Percentiles rank a stretch among this genome's conserved stretches.
Conservation (phyloP, 2,329 filamentous ascomycete genomes). For the Xylariaceae sp. region DNA sequence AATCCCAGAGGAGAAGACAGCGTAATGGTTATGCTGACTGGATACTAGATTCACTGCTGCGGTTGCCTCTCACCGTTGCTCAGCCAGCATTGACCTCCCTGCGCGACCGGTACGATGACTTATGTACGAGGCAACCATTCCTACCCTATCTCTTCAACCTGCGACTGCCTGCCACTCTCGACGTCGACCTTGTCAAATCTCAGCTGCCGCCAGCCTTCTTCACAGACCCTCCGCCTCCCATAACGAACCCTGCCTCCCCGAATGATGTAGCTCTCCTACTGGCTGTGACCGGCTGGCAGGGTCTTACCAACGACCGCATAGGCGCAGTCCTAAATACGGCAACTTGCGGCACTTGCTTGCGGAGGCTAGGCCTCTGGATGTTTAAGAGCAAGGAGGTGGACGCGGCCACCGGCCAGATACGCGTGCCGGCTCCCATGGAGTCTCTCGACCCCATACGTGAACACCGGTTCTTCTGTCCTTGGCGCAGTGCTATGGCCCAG, state of each 20-base stretch:
- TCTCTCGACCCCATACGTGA: slow-evolving; percentile 66
- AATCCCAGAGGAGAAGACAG: not conserved
- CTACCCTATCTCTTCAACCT: slow-evolving; percentile 61
- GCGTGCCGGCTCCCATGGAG: slow-evolving; percentile 60
- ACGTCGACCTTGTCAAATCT: slow-evolving; percentile 46
- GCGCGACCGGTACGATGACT: slow-evolving; percentile 61
- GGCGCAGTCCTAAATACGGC: slow-evolving; percentile 67
- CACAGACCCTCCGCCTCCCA: slow-evolving; percentile 36
- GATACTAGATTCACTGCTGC: slow-evolving; percentile 53
- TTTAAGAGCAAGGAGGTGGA: slow-evolving; percentile 73
- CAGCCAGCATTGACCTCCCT: slow-evolving; percentile 55
- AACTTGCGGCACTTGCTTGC: slow-evolving; percentile 80
- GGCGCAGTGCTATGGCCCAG: slow-evolving; percentile 64
- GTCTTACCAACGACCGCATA: slow-evolving; percentile 51
- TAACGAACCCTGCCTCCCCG: slow-evolving; percentile 32
- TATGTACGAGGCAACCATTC: slow-evolving; percentile 50
- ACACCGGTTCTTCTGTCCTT: slow-evolving; percentile 81
- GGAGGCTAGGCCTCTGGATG: slow-evolving; percentile 89
- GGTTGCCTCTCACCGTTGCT: slow-evolving; percentile 60
- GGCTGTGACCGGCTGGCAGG: slow-evolving; percentile 73
- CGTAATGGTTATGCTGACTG: slow-evolving; percentile 11
- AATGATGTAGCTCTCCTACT: slow-evolving; percentile 64
- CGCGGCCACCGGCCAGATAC: slow-evolving; percentile 44
- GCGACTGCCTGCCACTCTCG: slow-evolving; percentile 49
- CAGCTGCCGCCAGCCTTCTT: slow-evolving; percentile 56